These are phyloP conservation scores for Sideroxylon spinosum DNA, from an alignment of 179 eudicot species.

Conservation along the genomic window DNA sequence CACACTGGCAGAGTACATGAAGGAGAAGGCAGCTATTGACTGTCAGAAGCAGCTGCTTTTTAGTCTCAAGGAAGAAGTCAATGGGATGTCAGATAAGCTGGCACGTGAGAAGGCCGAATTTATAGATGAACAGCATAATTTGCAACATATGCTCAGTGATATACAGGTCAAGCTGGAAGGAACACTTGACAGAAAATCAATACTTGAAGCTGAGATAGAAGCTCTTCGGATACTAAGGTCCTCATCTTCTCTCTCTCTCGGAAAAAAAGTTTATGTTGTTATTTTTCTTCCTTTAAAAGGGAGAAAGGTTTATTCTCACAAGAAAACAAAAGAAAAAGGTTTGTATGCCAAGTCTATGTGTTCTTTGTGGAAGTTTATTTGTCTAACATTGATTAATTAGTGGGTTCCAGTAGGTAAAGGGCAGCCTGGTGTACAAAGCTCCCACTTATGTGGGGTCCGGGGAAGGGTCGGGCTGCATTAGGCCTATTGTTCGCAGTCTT, in stretches of 20 bases:
- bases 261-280: not conserved
- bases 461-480: too few relatives aligned
- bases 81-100: constrained; percentile 67
- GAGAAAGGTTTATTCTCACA: not conserved
- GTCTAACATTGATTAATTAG: too few relatives aligned
- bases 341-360: too few relatives aligned
- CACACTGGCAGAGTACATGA: constrained; percentile 41
- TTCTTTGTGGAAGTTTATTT: too few relatives aligned
- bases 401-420: not conserved
- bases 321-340: too few relatives aligned
- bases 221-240: constrained; percentile 86
- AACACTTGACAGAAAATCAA: constrained; percentile 57
- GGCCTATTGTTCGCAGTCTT: too few relatives aligned
- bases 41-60: constrained; percentile 78
- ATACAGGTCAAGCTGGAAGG: constrained; percentile 55
- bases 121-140: constrained; percentile 39
- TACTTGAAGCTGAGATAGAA: constrained; percentile 86
- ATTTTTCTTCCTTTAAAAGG: not conserved
- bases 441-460: too few relatives aligned
- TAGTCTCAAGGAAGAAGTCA: constrained; percentile 55
- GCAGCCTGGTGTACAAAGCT: too few relatives aligned
- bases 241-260: not conserved
- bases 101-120: constrained; percentile 45
- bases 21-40: constrained; percentile 74
- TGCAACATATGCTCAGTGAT: constrained; percentile 30